phyloP scores from a whole-genome alignment of 371 early-diverging fungal species.

The Sporodiniella umbellata region DNA sequence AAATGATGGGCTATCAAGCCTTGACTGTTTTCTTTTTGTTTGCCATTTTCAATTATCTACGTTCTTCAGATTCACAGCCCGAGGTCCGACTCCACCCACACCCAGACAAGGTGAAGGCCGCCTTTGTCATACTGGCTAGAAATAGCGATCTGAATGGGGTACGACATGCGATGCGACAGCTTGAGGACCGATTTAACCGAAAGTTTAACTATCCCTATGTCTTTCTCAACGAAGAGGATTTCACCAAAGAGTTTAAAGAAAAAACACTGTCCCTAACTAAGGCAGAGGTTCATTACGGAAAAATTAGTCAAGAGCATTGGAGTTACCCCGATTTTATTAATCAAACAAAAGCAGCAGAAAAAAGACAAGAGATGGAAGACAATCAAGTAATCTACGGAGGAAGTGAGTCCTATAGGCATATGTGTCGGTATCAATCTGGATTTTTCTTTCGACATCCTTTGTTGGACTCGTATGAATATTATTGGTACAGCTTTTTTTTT shows the following conservation, averaged over 20 bases:
- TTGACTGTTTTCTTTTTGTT: too few relatives aligned
- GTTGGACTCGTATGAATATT: constrained; percentile 79
- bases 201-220: constrained; percentile 89
- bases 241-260: constrained; percentile 74
- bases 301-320: constrained; percentile 68
- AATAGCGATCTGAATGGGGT: constrained; percentile 77
- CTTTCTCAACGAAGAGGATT: constrained; percentile 78
- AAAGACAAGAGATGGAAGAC: constrained; percentile 57
- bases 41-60: too few relatives aligned
- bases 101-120: constrained; percentile 52
- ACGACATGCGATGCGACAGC: constrained; percentile 59
- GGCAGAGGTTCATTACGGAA: constrained; percentile 51
- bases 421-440: constrained; percentile 68
- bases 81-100: too few relatives aligned
- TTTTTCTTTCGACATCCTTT: constrained; percentile 83
- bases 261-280: constrained; percentile 41
- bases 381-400: constrained; percentile 77
- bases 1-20: too few relatives aligned
- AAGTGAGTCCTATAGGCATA: constrained; percentile 84
- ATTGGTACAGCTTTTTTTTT: too few relatives aligned
- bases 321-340: constrained; percentile 81
- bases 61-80: too few relatives aligned
- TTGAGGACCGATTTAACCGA: constrained; percentile 84
- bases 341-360: constrained; percentile 55
- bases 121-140: constrained; percentile 63